Base-by-base conservation (phyloP, 352 stramenopile species). In the Phytophthora pinifolia region DNA sequence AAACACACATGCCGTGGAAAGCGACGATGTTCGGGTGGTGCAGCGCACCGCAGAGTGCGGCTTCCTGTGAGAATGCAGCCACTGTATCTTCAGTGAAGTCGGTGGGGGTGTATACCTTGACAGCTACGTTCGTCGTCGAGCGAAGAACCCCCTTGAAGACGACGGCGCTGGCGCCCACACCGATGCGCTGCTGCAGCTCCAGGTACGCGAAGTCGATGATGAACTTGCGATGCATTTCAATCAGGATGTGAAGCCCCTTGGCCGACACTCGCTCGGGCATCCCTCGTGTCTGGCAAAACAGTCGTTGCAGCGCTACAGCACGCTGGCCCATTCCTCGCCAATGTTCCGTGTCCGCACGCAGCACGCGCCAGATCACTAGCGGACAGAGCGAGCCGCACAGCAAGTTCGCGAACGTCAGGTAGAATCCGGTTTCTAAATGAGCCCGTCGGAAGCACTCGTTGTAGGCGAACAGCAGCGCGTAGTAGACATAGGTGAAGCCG, bases 171-270 rank as follows among this genome's bases (percentile, higher is more conserved):
- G 70, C 71, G 0, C 75, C 75, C 6, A 74, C 54, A n/a, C 74
- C 77, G 30, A 88, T 85, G 2, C 62, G 60, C 18, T 79, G 48
- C 34, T 76, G 74, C 36, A 88, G 34, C 44, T 87, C 59, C 17
- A 88, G 47, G 9, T 82, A 82, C 4, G 77, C 77, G 47, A 88
- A 88, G 49, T 88, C 77, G 34, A 88, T 85, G 50, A 88, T 81
- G 56, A 79, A 79, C 57, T 86, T 86, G 49, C 77, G 74, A 42
- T 88, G 74, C 76, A 86, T 86, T 48, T 86, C 74, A 33, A 86
- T 85, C 46, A 87, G 62, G 33, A 88, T 67, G 31, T 88, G 77
- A 8, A 88, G 67, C 1, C 76, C 75, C 14, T 83, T 67, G 3
- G 74, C 81, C 13, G 74, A 88, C 2, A 84, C 62, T 7, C 74